A percentile compares a stretch with the other conserved stretches of the same genome.
phyloP scores from a whole-genome alignment of 805 yeast genomes.

The Hanseniaspora taiwanica region DNA sequence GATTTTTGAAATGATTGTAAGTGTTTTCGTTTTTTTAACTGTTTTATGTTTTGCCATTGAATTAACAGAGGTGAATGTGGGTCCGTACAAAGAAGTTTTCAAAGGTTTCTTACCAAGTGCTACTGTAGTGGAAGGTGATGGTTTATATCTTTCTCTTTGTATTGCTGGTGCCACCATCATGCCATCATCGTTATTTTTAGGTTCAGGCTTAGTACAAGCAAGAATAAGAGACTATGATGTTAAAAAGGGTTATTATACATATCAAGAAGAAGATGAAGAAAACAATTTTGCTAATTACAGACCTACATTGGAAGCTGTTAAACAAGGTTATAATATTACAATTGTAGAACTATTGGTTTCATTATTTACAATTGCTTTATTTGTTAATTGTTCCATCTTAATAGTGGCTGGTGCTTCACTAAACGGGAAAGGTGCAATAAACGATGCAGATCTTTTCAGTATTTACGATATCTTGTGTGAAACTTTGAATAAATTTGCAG shows the following conservation, averaged over 20 bases:
- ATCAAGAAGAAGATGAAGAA: slow-evolving; percentile 20
- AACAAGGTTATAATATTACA: slow-evolving; percentile 69
- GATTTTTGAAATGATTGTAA: slow-evolving; percentile 64
- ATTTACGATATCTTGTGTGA: slow-evolving; percentile 54
- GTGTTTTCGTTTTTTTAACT: slow-evolving; percentile 56
- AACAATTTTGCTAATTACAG: slow-evolving; percentile 36
- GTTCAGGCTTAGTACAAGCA: slow-evolving; percentile 80
- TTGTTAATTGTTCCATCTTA: slow-evolving; percentile 79
- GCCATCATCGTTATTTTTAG: slow-evolving; percentile 83
- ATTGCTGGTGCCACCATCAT: slow-evolving; percentile 89
- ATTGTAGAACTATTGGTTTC: slow-evolving; percentile 74
- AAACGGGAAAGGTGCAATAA: slow-evolving; percentile 25
- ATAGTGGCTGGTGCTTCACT: slow-evolving; percentile 90
- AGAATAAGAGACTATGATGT: slow-evolving; percentile 66
- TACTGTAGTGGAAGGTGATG: slow-evolving; percentile 48
- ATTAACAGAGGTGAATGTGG: slow-evolving; percentile 43
- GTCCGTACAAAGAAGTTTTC: slow-evolving; percentile 37
- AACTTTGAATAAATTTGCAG: slow-evolving; percentile 62
- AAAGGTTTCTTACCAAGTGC: slow-evolving; percentile 61
- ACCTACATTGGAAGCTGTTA: slow-evolving; percentile 73
- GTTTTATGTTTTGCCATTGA: slow-evolving; percentile 66
- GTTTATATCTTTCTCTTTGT: slow-evolving; percentile 66
- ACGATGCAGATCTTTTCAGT: slow-evolving; percentile 72
- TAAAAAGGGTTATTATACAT: slow-evolving; percentile 42
- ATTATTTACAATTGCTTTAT: slow-evolving; percentile 76